These are phyloP conservation scores for Populus trichocarpa DNA, from an alignment of 441 rosid species.

Conservation along the genomic window DNA sequence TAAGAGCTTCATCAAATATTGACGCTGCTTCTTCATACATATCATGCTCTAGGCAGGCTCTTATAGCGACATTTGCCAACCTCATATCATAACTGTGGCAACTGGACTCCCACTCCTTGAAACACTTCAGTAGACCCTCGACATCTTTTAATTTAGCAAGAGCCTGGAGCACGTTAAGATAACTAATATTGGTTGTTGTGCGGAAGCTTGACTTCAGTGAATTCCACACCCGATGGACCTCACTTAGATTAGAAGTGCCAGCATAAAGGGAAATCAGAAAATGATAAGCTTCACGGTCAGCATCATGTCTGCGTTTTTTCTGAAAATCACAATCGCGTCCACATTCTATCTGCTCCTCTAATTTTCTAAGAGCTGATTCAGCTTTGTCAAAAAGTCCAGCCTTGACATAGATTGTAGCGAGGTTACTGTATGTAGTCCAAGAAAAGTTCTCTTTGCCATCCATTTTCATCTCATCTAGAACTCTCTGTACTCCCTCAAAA, in stretches of 20 bases:
- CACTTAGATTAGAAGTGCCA: slow-evolving; percentile 43
- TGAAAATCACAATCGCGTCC: neutral
- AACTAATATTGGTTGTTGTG: slow-evolving; percentile 45
- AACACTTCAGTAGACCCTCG: slow-evolving; percentile 46
- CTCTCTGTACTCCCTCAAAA: slow-evolving; percentile 54
- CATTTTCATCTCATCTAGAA: slow-evolving; percentile 40
- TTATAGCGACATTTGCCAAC: slow-evolving; percentile 43
- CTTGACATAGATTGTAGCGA: slow-evolving; percentile 61
- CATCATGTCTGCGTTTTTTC: neutral
- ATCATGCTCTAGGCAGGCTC: slow-evolving; percentile 40
- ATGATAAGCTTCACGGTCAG: slow-evolving; percentile 58
- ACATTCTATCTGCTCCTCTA: slow-evolving; percentile 48
- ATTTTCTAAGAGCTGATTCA: slow-evolving; percentile 48
- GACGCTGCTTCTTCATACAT: slow-evolving; percentile 55
- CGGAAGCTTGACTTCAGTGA: slow-evolving; percentile 41
- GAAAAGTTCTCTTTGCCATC: slow-evolving; percentile 26
- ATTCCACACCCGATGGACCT: slow-evolving; percentile 68
- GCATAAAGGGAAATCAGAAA: slow-evolving; percentile 65
- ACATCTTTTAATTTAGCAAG: slow-evolving; percentile 51
- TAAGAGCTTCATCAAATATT: slow-evolving; percentile 36
- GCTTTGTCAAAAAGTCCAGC: slow-evolving; percentile 66
- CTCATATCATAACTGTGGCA: slow-evolving; percentile 54
- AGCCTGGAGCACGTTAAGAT: slow-evolving; percentile 55
- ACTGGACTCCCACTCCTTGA: slow-evolving; percentile 63
- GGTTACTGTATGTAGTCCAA: slow-evolving; percentile 53